Evolutionary conservation across 2,329 filamentous ascomycete species (phyloP), one percentile per base, ranked within the genome.

Genomic region (Leptographium procerum): DNA sequence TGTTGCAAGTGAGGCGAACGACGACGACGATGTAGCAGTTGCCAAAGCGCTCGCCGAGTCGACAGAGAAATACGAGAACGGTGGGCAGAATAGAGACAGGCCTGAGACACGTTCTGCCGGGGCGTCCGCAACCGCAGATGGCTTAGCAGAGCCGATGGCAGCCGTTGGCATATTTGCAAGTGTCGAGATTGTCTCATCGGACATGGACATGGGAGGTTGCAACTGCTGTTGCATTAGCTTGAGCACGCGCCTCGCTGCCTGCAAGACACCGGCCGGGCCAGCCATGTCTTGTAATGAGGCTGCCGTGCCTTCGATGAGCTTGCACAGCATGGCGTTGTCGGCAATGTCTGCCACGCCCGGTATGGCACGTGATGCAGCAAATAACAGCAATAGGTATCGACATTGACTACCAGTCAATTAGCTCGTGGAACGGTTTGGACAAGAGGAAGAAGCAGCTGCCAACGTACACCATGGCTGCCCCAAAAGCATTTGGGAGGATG

Each of bases 371-470:
- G 60, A 59, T 1, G 59, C 61, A 2, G 61, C 58, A 52, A 60
- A 64, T 5, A 64, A 56, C 2, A 64, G 43, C 11, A 64, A 47
- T 56, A 64, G 33, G 24, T 63, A 62, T 1, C 62, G 62, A 40
- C 61, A 63, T 63, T 64, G 62, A 22, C 62, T 64, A 34, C 26
- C 10, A 16, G 26, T 13, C 29, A 2, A 24, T 52, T 52, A 52
- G 50, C 22, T 52, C 47, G 11, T 26, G 29, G 22, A 24, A 16
- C 10, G n/a, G 14, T 11, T 14, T n/a, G 10, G 31, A n/a, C 19
- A 24, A 56, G 14, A 43, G 29, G 51, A 26, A 13, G 6, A 3
- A 14, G 11, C 31, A 11, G 8, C 8, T 33, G 22, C 34, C n/a
- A 26, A 52, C 62, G 16, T 56, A 64, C 59, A 54, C 13, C 56